phyloP scores from a whole-genome alignment of 2,329 filamentous ascomycete genomes.

The Setomelanomma holmii region DNA sequence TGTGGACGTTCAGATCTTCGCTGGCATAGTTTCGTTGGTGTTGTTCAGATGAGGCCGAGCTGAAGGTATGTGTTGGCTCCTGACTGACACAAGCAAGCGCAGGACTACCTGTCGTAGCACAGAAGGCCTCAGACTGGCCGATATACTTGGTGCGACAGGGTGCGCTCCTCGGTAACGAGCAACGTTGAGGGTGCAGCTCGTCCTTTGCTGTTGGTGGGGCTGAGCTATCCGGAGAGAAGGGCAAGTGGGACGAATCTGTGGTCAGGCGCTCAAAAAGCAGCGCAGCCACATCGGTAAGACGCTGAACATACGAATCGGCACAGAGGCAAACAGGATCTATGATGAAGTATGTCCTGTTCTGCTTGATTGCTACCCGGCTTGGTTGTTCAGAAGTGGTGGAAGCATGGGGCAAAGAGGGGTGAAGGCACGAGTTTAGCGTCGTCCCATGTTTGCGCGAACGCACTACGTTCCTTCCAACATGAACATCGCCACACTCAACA shows the following conservation, averaged over 20 bases:
- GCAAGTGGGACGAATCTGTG: background rate
- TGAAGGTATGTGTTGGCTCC: background rate
- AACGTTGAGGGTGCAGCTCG: background rate
- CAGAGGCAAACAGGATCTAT: background rate
- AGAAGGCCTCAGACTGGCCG: background rate
- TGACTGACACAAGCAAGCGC: background rate
- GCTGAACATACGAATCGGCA: background rate
- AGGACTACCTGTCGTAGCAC: conserved; percentile 1
- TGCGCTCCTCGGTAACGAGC: conserved; percentile 4
- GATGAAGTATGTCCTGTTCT: background rate
- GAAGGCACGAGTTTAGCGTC: conserved; percentile 1
- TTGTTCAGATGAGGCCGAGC: background rate
- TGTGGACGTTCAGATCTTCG: background rate
- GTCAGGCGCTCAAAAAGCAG: background rate
- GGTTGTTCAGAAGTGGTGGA: background rate
- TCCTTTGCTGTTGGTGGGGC: background rate
- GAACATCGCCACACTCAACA: background rate
- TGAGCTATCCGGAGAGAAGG: conserved; percentile 1
- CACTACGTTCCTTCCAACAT: too few relatives aligned
- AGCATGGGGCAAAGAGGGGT: conserved; percentile 9
- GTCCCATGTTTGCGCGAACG: background rate
- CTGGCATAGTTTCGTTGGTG: too few relatives aligned
- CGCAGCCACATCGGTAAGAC: background rate
- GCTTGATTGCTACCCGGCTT: background rate
- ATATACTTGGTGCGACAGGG: background rate